Evolutionary conservation across 805 yeast species (phyloP).

Genomic region (Candida glaebosa): DNA sequence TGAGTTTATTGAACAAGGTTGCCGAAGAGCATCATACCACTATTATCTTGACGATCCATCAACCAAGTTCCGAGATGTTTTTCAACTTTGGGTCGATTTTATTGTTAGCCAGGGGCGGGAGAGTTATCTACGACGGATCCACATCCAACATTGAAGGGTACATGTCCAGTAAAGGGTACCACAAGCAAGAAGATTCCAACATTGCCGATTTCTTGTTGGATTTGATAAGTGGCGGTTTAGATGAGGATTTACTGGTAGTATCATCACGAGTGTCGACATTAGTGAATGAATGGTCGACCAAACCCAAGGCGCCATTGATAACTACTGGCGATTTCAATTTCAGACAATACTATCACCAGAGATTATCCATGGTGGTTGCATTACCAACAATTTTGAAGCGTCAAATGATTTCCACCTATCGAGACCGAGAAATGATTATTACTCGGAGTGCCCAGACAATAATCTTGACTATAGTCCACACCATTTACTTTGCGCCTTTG

Average conservation of each 20-base stretch:
- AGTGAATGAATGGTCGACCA: constrained; percentile 27
- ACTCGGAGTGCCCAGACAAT: constrained; percentile 65
- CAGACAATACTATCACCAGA: constrained; percentile 34
- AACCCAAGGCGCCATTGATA: constrained; percentile 6
- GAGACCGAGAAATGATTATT: constrained; percentile 52
- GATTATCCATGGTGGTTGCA: constrained; percentile 22
- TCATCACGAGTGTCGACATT: constrained; percentile 21
- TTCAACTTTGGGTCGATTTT: constrained; percentile 66
- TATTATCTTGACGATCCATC: constrained; percentile 73
- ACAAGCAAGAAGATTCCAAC: constrained; percentile 52
- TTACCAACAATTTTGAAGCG: constrained; percentile 30
- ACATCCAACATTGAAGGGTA: constrained; percentile 44
- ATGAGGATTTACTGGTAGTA: constrained; percentile 21
- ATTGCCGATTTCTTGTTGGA: constrained; percentile 77
- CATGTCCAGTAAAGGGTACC: constrained; percentile 46
- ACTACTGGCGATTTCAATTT: constrained; percentile 37
- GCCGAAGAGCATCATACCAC: constrained; percentile 62
- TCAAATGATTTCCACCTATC: constrained; percentile 30
- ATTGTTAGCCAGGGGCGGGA: constrained; percentile 69
- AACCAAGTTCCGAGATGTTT: constrained; percentile 70
- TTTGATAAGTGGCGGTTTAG: constrained; percentile 47
- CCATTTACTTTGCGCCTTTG: constrained; percentile 57
- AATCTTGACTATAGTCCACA: constrained; percentile 60
- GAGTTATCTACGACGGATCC: constrained; percentile 64
- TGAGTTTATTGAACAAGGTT: constrained; percentile 55